Base-by-base conservation (phyloP, 805 yeast species). In the Barnettozyma salicaria region DNA sequence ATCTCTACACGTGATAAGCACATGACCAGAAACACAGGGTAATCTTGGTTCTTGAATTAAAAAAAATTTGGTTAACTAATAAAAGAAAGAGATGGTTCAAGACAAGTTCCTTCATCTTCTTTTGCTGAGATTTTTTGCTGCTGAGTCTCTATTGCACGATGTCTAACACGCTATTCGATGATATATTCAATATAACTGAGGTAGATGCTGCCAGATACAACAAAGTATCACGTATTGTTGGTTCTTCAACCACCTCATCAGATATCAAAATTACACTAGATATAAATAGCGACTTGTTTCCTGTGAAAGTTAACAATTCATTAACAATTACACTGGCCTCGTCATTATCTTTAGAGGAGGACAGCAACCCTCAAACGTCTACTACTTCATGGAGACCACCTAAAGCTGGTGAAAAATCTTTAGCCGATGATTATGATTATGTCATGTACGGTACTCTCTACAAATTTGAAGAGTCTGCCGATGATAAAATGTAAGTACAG, bases 361-460 rank as follows among this genome's bases (percentile, higher is more conserved):
- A 63, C 8, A 62, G 56, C 5, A 72, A 72, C 24, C 67, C 43
- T 12, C 38, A 67, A 32, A 76, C 72, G 30, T 73, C 73, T 25
- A 50, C 59, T 56, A 44, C 65, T 43, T 62, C 67, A 17, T 65
- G 70, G 70, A 65, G 69, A 55, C 68, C 70, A 14, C 95, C 96
- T 30, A 83, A 74, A 61, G 73, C 83, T 10, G 84, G 80, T 41
- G 96, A 88, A 49, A 75, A 81, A 55, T 75, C 94, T 6, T 70
- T 90, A 53, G 96, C 96, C 48, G 97, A 90, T 59, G 97, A 92
- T 57, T 90, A 88, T 66, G 97, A 90, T 61, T 92, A 92, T 54
- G 97, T 92, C 48, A 90, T 92, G 97, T 79, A 89, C 59, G 98
- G 98, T 37, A 88, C 96, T 6, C 95, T 92, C 31, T 92, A 92